Percentiles rank a stretch among this genome's conserved stretches.
phyloP scores from a whole-genome alignment of 2,329 filamentous ascomycete genomes.

The Microsporum canis region DNA sequence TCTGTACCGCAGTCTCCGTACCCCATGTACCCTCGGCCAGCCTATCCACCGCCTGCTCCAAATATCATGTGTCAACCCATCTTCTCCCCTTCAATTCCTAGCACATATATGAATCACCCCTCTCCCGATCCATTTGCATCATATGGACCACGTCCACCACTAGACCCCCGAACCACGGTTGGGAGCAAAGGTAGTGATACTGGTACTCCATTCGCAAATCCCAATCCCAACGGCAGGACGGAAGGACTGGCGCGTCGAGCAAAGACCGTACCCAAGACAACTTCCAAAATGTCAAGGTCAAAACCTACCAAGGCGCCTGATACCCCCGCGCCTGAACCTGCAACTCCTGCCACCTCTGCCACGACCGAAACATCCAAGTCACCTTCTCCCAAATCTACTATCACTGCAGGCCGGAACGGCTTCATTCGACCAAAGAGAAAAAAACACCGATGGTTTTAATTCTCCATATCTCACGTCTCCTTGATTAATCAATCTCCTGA shows the following conservation, averaged over 20 bases:
- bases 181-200: conserved; percentile 12
- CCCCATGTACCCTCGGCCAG: conserved; percentile 11
- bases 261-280: neutral
- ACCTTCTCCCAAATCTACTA: conserved; percentile 13
- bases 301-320: neutral
- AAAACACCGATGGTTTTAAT: conserved; percentile 14
- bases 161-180: neutral
- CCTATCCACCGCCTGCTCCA: conserved; percentile 14
- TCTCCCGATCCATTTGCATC: conserved; percentile 11
- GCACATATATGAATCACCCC: conserved; percentile 11
- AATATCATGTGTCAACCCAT: conserved; percentile 18
- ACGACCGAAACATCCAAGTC: neutral
- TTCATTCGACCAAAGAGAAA: neutral
- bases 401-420: neutral
- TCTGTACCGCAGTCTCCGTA: conserved; percentile 12
- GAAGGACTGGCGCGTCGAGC: neutral
- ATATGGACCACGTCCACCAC: conserved; percentile 14
- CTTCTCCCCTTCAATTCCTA: conserved; percentile 16
- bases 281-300: neutral
- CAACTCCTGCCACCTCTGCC: neutral
- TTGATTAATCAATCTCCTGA: neutral
- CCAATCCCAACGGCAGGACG: neutral
- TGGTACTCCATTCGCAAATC: neutral
- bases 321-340: neutral
- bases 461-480: conserved; percentile 18